phyloP scores from a whole-genome alignment of 1,284 basidiomycete species.

The Trichosporon coremiiforme region DNA sequence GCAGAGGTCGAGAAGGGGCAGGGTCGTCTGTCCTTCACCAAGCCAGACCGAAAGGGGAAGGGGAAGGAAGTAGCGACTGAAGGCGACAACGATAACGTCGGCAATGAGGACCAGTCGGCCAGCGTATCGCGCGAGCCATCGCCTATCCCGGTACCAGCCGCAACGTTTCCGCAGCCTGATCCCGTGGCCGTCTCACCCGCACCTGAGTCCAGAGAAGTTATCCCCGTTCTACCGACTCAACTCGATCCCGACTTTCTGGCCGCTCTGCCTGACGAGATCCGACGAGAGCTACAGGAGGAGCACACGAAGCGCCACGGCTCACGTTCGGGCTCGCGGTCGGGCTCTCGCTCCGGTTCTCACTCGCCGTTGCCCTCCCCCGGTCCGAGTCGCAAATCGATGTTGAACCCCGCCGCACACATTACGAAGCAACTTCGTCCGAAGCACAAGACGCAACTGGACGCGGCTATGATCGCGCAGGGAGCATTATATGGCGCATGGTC shows the following conservation, averaged over 20 bases:
- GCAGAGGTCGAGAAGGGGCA: slow-evolving; percentile 33
- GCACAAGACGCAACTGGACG: slow-evolving; percentile 47
- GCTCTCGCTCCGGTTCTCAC: neutral
- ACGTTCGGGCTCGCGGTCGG: neutral
- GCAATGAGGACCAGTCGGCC: neutral
- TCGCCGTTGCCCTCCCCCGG: neutral
- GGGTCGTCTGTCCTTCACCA: slow-evolving; percentile 38
- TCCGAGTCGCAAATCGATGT: slow-evolving; percentile 20
- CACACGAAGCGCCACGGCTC: slow-evolving; percentile 27
- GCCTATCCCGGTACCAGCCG: neutral
- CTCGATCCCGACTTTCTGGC: slow-evolving; percentile 51
- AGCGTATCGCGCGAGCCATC: neutral
- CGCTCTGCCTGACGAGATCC: slow-evolving; percentile 43
- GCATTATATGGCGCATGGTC: slow-evolving; percentile 49
- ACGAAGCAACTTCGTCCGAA: slow-evolving; percentile 50
- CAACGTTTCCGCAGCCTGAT: neutral
- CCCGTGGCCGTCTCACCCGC: neutral
- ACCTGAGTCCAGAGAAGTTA: neutral
- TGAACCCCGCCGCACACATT: slow-evolving; percentile 49
- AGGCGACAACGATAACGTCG: neutral
- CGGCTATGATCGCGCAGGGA: slow-evolving; percentile 40
- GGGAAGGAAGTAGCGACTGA: neutral
- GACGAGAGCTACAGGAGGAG: slow-evolving; percentile 41
- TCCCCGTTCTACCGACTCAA: neutral
- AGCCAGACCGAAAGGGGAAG: slow-evolving; percentile 16